A percentile compares a stretch with the other conserved stretches of the same genome.
These are phyloP conservation scores for Phylloporus sp. DNA, from an alignment of 1,284 basidiomycete genomes.

Conservation along the genomic window DNA sequence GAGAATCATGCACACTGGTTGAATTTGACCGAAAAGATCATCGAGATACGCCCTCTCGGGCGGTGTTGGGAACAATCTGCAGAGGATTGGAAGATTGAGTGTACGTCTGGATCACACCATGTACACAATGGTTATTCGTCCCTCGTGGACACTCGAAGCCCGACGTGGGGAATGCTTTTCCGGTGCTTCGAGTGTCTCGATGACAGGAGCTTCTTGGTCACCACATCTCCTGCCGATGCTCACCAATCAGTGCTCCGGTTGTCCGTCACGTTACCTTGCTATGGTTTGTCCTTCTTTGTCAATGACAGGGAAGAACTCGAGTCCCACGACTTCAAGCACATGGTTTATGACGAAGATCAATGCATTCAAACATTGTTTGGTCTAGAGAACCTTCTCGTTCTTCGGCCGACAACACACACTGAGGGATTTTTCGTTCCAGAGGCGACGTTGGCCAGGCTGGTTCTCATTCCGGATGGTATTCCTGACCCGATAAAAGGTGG, in stretches of 20 bases:
- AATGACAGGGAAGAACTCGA: not conserved
- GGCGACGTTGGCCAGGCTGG: not conserved
- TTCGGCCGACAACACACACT: not conserved
- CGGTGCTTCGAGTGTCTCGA: not conserved
- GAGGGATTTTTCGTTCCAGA: no score
- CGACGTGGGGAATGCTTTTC: not conserved
- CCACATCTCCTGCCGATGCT: not conserved
- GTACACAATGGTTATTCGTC: not conserved
- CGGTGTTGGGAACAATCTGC: not conserved
- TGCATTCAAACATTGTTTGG: not conserved
- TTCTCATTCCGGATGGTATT: not conserved
- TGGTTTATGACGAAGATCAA: not conserved
- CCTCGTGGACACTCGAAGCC: not conserved
- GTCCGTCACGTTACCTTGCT: not conserved
- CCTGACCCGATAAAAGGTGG: not conserved
- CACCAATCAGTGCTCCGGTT: not conserved
- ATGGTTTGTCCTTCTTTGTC: not conserved
- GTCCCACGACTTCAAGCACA: not conserved
- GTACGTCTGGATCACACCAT: not conserved
- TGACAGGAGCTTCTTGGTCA: not conserved
- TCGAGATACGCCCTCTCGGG: not conserved
- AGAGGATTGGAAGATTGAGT: not conserved
- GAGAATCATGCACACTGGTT: not conserved
- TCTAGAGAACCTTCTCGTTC: not conserved
- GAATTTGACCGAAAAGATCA: not conserved